phyloP scores from a whole-genome alignment of 1,284 basidiomycete species.

The Ustanciosporium gigantosporum region DNA sequence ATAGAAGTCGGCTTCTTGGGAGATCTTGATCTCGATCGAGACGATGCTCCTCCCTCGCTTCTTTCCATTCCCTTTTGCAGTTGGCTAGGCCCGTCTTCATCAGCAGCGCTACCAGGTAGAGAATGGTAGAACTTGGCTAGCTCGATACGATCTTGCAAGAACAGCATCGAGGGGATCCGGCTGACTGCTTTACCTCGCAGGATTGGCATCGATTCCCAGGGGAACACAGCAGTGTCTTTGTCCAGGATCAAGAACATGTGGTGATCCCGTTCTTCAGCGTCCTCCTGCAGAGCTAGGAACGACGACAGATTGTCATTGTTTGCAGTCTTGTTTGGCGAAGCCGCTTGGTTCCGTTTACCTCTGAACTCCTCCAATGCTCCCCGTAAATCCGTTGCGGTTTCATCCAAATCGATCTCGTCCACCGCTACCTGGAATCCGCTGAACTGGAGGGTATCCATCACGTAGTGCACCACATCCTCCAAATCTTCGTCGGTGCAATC shows the following conservation, averaged over 20 bases:
- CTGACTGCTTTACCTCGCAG: slow-evolving; percentile 82
- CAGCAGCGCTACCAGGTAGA: neutral
- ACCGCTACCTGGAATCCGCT: slow-evolving; percentile 84
- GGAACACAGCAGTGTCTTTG: slow-evolving; percentile 83
- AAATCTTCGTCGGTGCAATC: slow-evolving; percentile 84
- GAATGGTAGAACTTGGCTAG: slow-evolving; percentile 26
- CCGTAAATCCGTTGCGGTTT: slow-evolving; percentile 65
- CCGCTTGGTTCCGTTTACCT: slow-evolving; percentile 20
- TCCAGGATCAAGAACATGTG: slow-evolving; percentile 90
- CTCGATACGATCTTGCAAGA: slow-evolving; percentile 74
- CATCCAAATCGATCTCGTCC: slow-evolving; percentile 89
- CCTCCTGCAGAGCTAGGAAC: slow-evolving; percentile 15
- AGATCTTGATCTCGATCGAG: slow-evolving; percentile 12
- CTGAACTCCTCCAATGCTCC: slow-evolving; percentile 47
- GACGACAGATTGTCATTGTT: slow-evolving; percentile 21
- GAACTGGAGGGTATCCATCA: slow-evolving; percentile 90
- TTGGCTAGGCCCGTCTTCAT: slow-evolving; percentile 12
- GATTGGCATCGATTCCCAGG: slow-evolving; percentile 93
- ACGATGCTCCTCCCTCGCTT: no score
- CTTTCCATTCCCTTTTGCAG: slow-evolving; percentile 31
- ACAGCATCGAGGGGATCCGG: slow-evolving; percentile 84
- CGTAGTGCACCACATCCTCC: slow-evolving; percentile 91
- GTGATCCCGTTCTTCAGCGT: slow-evolving; percentile 68
- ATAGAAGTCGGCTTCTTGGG: slow-evolving; percentile 5
- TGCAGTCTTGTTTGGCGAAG: slow-evolving; percentile 33